Evolutionary conservation across 306 rosid genomes (phyloP), one percentile per base, ranked within the genome.

Genomic region (Dalbergia cochinchinensis): DNA sequence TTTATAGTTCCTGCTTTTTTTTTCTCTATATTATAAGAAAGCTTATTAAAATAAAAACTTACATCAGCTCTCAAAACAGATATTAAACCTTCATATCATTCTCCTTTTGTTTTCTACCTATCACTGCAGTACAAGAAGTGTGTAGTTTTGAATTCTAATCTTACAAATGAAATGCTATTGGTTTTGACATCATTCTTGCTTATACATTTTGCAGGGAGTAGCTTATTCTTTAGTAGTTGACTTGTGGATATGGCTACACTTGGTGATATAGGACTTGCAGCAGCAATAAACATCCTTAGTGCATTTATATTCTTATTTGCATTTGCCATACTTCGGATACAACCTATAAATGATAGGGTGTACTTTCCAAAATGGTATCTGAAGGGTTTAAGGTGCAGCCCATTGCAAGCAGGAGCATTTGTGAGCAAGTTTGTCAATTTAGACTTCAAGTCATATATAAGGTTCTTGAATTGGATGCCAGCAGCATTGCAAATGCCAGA

Each of bases 321-420:
- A 72, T 95, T 95, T 77, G 96, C 99, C 63, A 33, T 92, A 31
- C 93, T 92, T 77, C 92, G 99, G 69, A 91, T 95, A 74, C 98
- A 95, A 76, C 99, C 99, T 15, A 71, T 95, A 84, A 95, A 95
- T 6, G 99, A 95, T 71, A 88, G 99, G 85, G 97, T 95, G 72
- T 95, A 95, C 85, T 95, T 95, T 85, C 99, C 99, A 47, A 95
- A 95, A 88, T 95, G 99, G 99, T 95, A 95, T 76, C 74, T 95
- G 71, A 93, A 89, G 87, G 98, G 98, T 65, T 86, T 92, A 73
- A 90, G 99, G 86, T 71, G 81, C 81, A 92, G 92, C 79, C 99
- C 99, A 5, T 20, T 91, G 89, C 76, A 75, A 5, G 77, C 84
- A 34, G 97, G 99, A 55, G 89, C 89, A 33, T 79, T 92, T 77